These are phyloP conservation scores for Amorphotheca resinae DNA, from an alignment of 495 filamentous ascomycete species.

Conservation along the genomic window DNA sequence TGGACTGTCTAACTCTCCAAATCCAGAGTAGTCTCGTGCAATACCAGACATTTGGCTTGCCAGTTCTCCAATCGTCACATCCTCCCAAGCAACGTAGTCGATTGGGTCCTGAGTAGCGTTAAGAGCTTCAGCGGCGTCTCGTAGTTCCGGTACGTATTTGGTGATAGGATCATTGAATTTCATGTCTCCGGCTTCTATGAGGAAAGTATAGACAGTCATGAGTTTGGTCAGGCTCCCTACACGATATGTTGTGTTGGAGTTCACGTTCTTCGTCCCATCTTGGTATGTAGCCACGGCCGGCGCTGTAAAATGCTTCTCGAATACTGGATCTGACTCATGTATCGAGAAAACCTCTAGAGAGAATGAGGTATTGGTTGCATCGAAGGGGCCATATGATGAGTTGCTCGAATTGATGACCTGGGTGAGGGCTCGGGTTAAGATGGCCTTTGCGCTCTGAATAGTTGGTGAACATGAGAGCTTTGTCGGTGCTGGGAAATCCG, in stretches of 20 bases:
- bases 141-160: constrained; percentile 46
- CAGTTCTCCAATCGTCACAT: constrained; percentile 40
- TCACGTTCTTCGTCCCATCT: constrained; percentile 23
- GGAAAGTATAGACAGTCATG: constrained; percentile 32
- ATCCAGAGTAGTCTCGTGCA: constrained; percentile 36
- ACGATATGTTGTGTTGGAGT: constrained; percentile 32
- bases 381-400: constrained; percentile 22
- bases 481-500: constrained; percentile 32
- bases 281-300: constrained; percentile 16
- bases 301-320: constrained; percentile 38
- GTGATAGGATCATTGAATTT: constrained; percentile 31
- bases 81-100: constrained; percentile 36
- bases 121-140: constrained; percentile 25
- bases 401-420: constrained; percentile 11
- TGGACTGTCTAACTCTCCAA: constrained; percentile 38
- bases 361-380: constrained; percentile 36
- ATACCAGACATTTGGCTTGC: constrained; percentile 41
- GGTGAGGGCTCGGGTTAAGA: constrained; percentile 26
- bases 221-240: constrained; percentile 40
- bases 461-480: constrained; percentile 24
- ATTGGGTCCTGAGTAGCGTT: constrained; percentile 30
- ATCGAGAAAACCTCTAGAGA: constrained; percentile 40
- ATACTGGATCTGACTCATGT: constrained; percentile 26
- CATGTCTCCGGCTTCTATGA: constrained; percentile 26
- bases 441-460: constrained; percentile 26